Evolutionary conservation across 257 asterid genomes (phyloP), one percentile per base, ranked within the genome.

Genomic region (Galeopsis tetrahit): DNA sequence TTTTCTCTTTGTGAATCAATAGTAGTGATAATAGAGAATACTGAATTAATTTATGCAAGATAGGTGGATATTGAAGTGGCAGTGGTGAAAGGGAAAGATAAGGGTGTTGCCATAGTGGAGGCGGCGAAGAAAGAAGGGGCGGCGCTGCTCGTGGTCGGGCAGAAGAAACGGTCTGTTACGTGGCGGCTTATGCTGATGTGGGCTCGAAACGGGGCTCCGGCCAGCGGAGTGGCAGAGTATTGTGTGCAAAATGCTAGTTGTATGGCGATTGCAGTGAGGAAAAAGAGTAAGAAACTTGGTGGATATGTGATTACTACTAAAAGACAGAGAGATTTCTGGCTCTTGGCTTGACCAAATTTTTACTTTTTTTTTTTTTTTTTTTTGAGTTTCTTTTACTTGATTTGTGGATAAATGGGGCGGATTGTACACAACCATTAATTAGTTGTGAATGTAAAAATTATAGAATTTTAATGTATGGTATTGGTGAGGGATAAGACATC

Each of bases 291-390:
- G 79, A 92, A 85, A 75, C 78, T 73, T 74, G 97, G 97, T 58
- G 97, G 97, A 40, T 92, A 92, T 72, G 82, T 92, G 21, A 89
- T 92, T 42, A 89, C 97, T 0, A 92, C 97, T 28, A 92, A 88
- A 75, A 71, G 93, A 32, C 97, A 85, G 38, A 88, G 81, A 42
- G 92, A 89, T 79, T 92, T 92, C 69, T 92, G 97, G 97, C 92
- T 92, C 49, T 80, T 92, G 89, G 97, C 97, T 77, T 92, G 81
- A 91, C 74, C 4, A 6, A 28, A 17, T 7, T 3, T 39, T 38
- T 11, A 2, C 1, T 53, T 4, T 21, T 21, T 21, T 21, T 8
- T 2, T 21, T 28, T 35, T 15, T 17, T 52, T 2, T 11, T 21
- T 53, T 17, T 5, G 46, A n/a, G 66, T 8, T 2, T 63, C 3